Conservation (phyloP, 352 stramenopile species). For the Salisapilia sapeloensis region DNA sequence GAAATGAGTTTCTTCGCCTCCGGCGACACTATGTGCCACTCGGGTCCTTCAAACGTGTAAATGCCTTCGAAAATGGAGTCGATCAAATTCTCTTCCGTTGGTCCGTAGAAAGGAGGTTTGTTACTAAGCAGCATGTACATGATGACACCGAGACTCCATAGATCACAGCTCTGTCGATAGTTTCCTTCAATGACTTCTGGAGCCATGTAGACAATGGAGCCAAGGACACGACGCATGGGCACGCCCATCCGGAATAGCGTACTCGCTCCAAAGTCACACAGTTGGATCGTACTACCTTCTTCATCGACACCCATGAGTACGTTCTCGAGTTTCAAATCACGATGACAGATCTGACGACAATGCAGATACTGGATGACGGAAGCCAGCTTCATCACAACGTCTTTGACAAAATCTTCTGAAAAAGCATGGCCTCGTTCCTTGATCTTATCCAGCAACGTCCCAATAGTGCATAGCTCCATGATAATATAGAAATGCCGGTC, state of each 20-base stretch:
- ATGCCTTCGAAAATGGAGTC: slow-evolving; percentile 59
- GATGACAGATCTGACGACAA: slow-evolving; percentile 66
- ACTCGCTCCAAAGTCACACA: slow-evolving; percentile 72
- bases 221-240: slow-evolving; percentile 63
- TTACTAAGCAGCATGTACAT: slow-evolving; percentile 81
- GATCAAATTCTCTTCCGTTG: slow-evolving; percentile 52
- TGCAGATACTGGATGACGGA: slow-evolving; percentile 71
- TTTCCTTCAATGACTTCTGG: slow-evolving; percentile 50
- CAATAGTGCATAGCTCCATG: slow-evolving; percentile 60
- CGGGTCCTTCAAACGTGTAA: slow-evolving; percentile 21
- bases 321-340: slow-evolving; percentile 70
- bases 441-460: slow-evolving; percentile 45
- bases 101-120: slow-evolving; percentile 41
- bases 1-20: slow-evolving; percentile 57
- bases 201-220: slow-evolving; percentile 73
- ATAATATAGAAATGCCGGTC: slow-evolving; percentile 71
- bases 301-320: slow-evolving; percentile 48
- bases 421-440: slow-evolving; percentile 30
- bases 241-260: slow-evolving; percentile 61
- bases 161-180: slow-evolving; percentile 57
- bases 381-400: slow-evolving; percentile 37
- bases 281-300: slow-evolving; percentile 37
- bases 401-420: slow-evolving; percentile 32
- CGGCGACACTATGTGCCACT: slow-evolving; percentile 33
- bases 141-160: slow-evolving; percentile 71